These are phyloP conservation scores for Emmonsia crescens DNA, from an alignment of 2,329 filamentous ascomycete genomes.

Conservation along the genomic window DNA sequence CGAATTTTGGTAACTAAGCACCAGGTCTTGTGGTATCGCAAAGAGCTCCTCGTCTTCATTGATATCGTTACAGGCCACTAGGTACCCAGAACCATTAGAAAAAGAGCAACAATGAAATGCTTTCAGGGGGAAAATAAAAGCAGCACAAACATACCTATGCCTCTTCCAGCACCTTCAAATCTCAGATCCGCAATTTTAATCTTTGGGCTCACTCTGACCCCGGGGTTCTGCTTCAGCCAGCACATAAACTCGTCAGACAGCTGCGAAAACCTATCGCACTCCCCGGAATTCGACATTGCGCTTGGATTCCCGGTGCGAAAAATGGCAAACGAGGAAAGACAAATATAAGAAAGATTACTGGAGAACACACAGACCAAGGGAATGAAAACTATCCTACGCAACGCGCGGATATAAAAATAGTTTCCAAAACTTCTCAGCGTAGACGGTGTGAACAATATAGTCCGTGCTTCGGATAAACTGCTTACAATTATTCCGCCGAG, in stretches of 20 bases:
- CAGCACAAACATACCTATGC: conserved; percentile 45
- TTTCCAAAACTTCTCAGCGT: conserved; percentile 10
- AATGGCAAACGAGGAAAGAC: neutral
- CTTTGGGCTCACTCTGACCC: conserved; percentile 47
- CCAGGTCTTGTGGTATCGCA: conserved; percentile 59
- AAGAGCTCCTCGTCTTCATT: conserved; percentile 67
- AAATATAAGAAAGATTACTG: neutral
- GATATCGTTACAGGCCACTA: conserved; percentile 63
- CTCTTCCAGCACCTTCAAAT: conserved; percentile 46
- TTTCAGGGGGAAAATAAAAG: conserved; percentile 10
- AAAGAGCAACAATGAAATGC: conserved; percentile 13
- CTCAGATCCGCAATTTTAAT: conserved; percentile 50
- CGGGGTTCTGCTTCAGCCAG: conserved; percentile 44
- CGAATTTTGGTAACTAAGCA: conserved; percentile 66
- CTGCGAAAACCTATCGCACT: conserved; percentile 31
- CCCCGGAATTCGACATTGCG: conserved; percentile 25
- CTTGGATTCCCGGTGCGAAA: neutral
- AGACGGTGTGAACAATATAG: conserved; percentile 15
- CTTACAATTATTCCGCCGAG: neutral
- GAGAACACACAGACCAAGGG: conserved; percentile 1
- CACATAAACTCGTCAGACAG: conserved; percentile 43
- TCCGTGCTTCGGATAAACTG: conserved; percentile 22
- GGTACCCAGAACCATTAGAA: conserved; percentile 8
- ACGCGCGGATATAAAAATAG: conserved; percentile 11
- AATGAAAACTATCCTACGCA: conserved; percentile 4